A percentile compares a stretch with the other conserved stretches of the same genome.
Conservation (phyloP, 768 basidiomycete species). For the Galerina marginata region DNA sequence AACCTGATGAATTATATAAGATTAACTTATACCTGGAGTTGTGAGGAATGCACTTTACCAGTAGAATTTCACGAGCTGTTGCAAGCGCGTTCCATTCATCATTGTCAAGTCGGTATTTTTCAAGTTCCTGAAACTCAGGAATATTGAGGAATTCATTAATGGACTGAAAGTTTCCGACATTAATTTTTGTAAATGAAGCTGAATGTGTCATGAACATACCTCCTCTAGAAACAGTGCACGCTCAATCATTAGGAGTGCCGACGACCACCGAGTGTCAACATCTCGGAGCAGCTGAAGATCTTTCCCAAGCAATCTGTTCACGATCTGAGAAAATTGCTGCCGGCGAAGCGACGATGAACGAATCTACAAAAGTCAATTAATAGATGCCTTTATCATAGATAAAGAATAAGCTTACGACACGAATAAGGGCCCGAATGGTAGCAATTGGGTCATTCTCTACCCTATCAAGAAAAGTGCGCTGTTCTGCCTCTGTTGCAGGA, state of each 20-base stretch:
- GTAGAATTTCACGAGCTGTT: slow-evolving; percentile 26
- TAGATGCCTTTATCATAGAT: too few relatives aligned
- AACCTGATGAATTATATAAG: too few relatives aligned
- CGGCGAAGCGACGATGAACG: slow-evolving; percentile 16
- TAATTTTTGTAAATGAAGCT: too few relatives aligned
- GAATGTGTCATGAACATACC: too few relatives aligned
- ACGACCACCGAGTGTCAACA: slow-evolving; percentile 36
- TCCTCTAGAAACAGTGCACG: slow-evolving; percentile 19
- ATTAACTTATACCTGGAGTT: too few relatives aligned
- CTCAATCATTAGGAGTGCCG: slow-evolving; percentile 34
- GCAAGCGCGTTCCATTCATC: slow-evolving; percentile 31
- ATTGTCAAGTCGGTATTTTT: slow-evolving; percentile 23
- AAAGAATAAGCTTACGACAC: slow-evolving; percentile 13
- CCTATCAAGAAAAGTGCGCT: not conserved
- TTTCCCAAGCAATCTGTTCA: not conserved
- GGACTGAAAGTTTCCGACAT: too few relatives aligned
- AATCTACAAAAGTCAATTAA: too few relatives aligned
- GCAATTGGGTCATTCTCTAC: slow-evolving; percentile 16
- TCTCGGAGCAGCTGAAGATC: slow-evolving; percentile 35
- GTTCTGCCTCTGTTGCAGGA: slow-evolving; percentile 1
- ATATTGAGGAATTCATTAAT: not conserved
- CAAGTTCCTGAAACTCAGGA: slow-evolving; percentile 27
- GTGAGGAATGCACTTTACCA: too few relatives aligned
- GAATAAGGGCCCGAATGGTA: slow-evolving; percentile 14
- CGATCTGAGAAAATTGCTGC: slow-evolving; percentile 15